Evolutionary conservation across 2,329 filamentous ascomycete genomes (phyloP), one percentile per base, ranked within the genome.

Genomic region (Zalaria sp.): DNA sequence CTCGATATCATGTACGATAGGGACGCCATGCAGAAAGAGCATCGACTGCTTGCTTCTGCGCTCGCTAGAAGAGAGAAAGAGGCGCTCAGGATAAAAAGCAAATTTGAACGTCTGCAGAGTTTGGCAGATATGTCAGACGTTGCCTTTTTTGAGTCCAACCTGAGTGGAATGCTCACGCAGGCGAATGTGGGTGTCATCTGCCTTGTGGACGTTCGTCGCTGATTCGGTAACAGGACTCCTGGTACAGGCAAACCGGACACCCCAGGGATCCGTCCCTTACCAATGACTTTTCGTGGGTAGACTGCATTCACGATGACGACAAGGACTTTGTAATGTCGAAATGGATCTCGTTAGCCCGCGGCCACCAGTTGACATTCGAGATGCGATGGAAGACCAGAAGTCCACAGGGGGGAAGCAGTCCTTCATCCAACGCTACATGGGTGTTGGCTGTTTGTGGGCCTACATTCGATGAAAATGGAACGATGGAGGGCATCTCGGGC

Each of bases 81-180:
- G 34, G 32, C 38, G 3, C 37, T 39, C 25, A 37, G 52, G 6
- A 54, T 50, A 3, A 56, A 59, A 28, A 43, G 55, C 2, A 43
- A 53, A 5, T 59, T 62, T 25, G 50, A 55, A 34, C 47, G 55
- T 3, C 59, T 62, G 18, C 51, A 55, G 34, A 47, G 55, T 3
- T 59, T 61, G 42, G 57, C 57, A 3, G 58, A 61, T 40, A 47
- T 57, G 11, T 48, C 54, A 3, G 53, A 59, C 11, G 48, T 62
- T 6, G 58, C 49, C 5, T 61, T 62, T n/a, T 32, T 32, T 3
- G 29, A 32, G n/a, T 32, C n/a, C 29, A 32, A 32, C 29, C 29
- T n/a, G 29, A 32, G 29, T n/a, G 29, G 29, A 32, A 32, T 2
- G 28, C 27, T 32, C 4, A 3, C 5, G 32, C 32, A 31, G 10